Base-by-base conservation (phyloP, 768 basidiomycete genomes). In the Exidia glandulosa region DNA sequence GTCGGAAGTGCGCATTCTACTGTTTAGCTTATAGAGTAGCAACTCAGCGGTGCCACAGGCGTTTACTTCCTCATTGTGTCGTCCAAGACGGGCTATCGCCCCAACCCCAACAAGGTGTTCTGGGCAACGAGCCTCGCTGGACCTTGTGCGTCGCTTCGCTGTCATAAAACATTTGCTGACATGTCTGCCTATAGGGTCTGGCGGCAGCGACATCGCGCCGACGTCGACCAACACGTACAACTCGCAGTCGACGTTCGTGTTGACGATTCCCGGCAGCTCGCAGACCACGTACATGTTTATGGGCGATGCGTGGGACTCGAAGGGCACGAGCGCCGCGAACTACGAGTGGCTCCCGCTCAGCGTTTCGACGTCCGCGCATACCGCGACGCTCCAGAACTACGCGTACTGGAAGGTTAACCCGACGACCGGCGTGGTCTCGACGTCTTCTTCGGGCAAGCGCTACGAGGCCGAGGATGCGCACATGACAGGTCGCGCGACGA, bases 311-410 rank as follows among this genome's bases (percentile, higher is more conserved):
- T 59, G 58, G 58, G 58, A 59, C 41, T 32, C 34, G 27, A 30
- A 59, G 32, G 58, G 41, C 41, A 32, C 37, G 58, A 30, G 36
- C 30, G 58, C 32, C 41, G 37, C 32, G 27, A 32, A 36, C 30
- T 59, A 59, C 41, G 47, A 47, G 36, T 59, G 58, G 58, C 27
- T 59, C 5, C 58, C 58, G 36, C 34, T 59, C 36, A 59, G 41
- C 41, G 41, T 45, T 2, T 45, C 41, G 12, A 45, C 41, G 41
- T 45, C 41, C 41, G 41, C 41, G 41, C 41, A 45, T 23, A 45
- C 41, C 41, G 41, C 41, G 16, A 45, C 41, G 16, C 41, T 45
- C 41, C 41, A 45, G 41, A 45, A 45, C 2, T 45, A 45, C 16
- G 41, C 41, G 9, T 45, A 45, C 41, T 45, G 41, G 41, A 45